Base-by-base conservation (phyloP, 495 filamentous ascomycete genomes). In the Penicillium cosmopolitanum region DNA sequence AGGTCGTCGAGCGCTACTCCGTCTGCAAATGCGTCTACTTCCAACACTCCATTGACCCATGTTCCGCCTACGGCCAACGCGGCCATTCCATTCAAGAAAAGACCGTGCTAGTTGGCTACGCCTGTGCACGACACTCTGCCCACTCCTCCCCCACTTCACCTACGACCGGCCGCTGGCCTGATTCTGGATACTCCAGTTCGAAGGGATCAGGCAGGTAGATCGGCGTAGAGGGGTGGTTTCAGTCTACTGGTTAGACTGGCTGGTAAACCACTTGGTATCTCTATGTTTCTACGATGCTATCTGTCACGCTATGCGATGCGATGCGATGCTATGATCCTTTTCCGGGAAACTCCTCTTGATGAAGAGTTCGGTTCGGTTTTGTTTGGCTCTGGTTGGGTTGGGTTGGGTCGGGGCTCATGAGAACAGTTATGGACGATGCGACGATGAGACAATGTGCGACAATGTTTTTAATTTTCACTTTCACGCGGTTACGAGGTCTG, bases 11-110 rank as follows among this genome's bases (percentile, higher is more conserved):
- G 66, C 85, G 86, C 47, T 94, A 89, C 74, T 85, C 91, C 4
- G 90, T 85, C 56, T 94, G 90, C 83, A 81, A 84, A 58, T 94
- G 90, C 70, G 78, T 92, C 63, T 94, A 94, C 78, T 89, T 90
- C 78, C 80, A 85, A 55, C 90, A 94, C 72, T 84, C 86, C 16
- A 79, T 92, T 58, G 90, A 94, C 61, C 87, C 88, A 55, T 94
- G 90, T 68, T 68, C 82, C 23, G 80, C 85, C 46, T 88, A 87
- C 66, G 87, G 87, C 48, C 89, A 88, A 55, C 82, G 84, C 53
- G 88, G 89, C 35, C 92, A 96, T 66, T 53, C 64, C 8, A 75
- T 92, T 57, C 84, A 91, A 58, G 89, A 91, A 69, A 88, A 86
- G 65, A 85, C 83, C 8, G 84, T 96, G 34, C 76, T 92, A 5